Evolutionary conservation across 345 rosid genomes (phyloP).

Genomic region (Physaria fendleri): DNA sequence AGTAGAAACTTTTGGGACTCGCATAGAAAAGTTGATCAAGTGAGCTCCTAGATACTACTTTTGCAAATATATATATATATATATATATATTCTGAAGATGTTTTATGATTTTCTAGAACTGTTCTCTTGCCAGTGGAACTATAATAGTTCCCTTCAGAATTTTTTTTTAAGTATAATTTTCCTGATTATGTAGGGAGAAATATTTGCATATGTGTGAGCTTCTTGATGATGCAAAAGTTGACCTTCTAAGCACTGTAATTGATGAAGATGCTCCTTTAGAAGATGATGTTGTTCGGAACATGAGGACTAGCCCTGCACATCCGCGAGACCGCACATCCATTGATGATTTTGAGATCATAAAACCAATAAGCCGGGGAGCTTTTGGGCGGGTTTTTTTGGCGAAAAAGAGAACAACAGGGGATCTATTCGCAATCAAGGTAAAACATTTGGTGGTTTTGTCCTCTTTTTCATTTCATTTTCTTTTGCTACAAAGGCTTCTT

Average conservation of each 20-base stretch:
- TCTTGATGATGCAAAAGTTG: slow-evolving; percentile 85
- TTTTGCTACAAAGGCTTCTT: background rate
- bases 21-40: slow-evolving; percentile 91
- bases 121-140: background rate
- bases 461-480: background rate
- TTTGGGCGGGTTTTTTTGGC: slow-evolving; percentile 98
- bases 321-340: slow-evolving; percentile 92
- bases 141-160: background rate
- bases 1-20: slow-evolving; percentile 91
- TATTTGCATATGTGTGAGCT: slow-evolving; percentile 94
- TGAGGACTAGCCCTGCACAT: slow-evolving; percentile 92
- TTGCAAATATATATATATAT: background rate
- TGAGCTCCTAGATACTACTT: slow-evolving; percentile 31
- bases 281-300: slow-evolving; percentile 91
- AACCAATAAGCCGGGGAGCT: slow-evolving; percentile 99
- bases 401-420: slow-evolving; percentile 96
- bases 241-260: slow-evolving; percentile 73
- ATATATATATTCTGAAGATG: background rate
- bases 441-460: slow-evolving; percentile 6
- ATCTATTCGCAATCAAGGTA: slow-evolving; percentile 97
- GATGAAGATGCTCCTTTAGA: slow-evolving; percentile 97
- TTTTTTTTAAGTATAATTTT: slow-evolving; percentile 4
- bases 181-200: slow-evolving; percentile 65
- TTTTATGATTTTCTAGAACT: background rate
- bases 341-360: slow-evolving; percentile 98